Base-by-base conservation (phyloP, 805 yeast species). In the Candida mattraensis region DNA sequence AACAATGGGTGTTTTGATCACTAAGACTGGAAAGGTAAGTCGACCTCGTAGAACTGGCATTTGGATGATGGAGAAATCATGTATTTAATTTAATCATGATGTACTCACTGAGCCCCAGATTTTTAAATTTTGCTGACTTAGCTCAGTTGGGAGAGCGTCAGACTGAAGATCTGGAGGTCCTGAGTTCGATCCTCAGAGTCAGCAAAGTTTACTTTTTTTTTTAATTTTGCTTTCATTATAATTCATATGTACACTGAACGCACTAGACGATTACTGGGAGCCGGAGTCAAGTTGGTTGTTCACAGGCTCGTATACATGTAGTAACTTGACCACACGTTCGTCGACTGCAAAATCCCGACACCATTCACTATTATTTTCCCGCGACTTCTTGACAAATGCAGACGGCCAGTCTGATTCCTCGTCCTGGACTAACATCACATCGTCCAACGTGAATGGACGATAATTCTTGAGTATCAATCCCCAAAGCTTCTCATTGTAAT, bases 321-420 rank as follows among this genome's bases (percentile, higher is more conserved):
- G 56, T 36, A 76, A 61, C 16, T 61, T 56, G 8, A 72, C 59
- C 12, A 91, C 76, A 41, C 95, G 67, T 7, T 75, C 77, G 54
- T 91, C 98, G 18, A 76, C 76, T 6, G 56, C 66, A 30, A 89
- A 64, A 18, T 83, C 89, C 53, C 79, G 78, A 37, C 82, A 78
- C 99, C 99, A 91, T 57, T 91, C 97, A 45, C 95, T 83, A 25
- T 75, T 65, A 46, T 78, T 82, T 34, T 77, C 83, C 30, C 61
- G 56, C n/a, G 96, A 95, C 40, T 70, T 72, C 47, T 78, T 71
- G 21, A 86, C 83, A 96, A 97, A 91, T 39, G 73, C 72, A 36
- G 66, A 60, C 10, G 96, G 96, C 97, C 97, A 91, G 46, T 86
- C 91, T 5, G 59, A 52, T 55, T 89, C 96, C 58, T 88, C 96